These are phyloP conservation scores for Lablab purpureus DNA, from an alignment of 306 rosid species.

Conservation along the genomic window DNA sequence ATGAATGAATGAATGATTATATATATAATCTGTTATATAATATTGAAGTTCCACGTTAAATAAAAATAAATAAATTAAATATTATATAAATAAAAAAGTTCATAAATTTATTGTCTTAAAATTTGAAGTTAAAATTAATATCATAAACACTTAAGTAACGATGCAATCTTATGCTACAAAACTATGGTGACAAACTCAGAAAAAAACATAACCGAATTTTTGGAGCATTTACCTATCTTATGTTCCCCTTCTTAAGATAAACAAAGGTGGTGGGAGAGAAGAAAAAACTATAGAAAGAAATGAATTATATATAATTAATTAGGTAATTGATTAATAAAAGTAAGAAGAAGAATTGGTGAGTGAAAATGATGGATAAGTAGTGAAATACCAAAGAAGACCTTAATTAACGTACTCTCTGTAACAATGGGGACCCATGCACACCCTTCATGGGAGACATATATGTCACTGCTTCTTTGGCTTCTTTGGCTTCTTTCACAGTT, in stretches of 20 bases:
- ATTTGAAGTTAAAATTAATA: too few relatives aligned
- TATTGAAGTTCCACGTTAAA: too few relatives aligned
- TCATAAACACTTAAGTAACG: too few relatives aligned
- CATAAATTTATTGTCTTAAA: too few relatives aligned
- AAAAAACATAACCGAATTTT: too few relatives aligned
- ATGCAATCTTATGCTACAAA: too few relatives aligned
- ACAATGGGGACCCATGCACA: constrained; percentile 66
- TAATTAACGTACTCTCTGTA: constrained; percentile 52
- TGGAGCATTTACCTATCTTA: not conserved
- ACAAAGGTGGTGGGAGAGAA: constrained; percentile 40
- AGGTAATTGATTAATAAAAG: constrained; percentile 3
- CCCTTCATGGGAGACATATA: constrained; percentile 81
- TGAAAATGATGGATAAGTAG: constrained; percentile 41
- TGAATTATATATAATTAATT: too few relatives aligned
- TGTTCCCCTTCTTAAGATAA: constrained; percentile 6
- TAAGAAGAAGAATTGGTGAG: constrained; percentile 19
- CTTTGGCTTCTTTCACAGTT: constrained; percentile 50
- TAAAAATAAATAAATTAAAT: too few relatives aligned
- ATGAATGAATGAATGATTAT: too few relatives aligned
- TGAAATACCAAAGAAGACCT: constrained; percentile 51
- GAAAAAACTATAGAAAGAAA: not conserved
- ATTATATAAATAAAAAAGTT: too few relatives aligned
- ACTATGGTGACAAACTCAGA: too few relatives aligned
- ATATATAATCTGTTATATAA: too few relatives aligned
- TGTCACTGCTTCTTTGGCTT: constrained; percentile 56